Percentiles rank a stretch among this genome's conserved stretches.
These are phyloP conservation scores for Microdochium trichocladiopsis DNA, from an alignment of 2,329 filamentous ascomycete genomes.

Conservation along the genomic window DNA sequence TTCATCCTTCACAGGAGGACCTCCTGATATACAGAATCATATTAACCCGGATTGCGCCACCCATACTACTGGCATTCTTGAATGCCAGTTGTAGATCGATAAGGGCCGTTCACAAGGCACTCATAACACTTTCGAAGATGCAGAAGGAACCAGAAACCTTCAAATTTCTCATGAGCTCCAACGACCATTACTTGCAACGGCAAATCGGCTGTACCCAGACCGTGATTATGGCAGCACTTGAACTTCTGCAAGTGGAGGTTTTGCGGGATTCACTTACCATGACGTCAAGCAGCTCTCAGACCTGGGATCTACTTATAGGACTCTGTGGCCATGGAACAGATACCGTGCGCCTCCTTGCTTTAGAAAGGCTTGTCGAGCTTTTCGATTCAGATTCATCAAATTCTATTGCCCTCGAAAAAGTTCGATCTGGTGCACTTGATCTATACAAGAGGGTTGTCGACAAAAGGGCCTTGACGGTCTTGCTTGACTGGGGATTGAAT, in stretches of 20 bases:
- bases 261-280: no score
- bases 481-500: not conserved
- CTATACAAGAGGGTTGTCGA: not conserved
- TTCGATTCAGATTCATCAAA: no score
- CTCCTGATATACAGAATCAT: not conserved
- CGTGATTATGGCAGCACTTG: not conserved
- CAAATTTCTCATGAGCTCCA: not conserved
- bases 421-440: not conserved
- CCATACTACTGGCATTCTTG: not conserved
- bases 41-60: not conserved
- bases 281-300: no score
- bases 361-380: no score
- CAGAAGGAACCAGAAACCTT: not conserved
- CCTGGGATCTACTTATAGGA: no score
- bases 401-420: not conserved
- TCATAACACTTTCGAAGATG: not conserved
- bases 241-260: not conserved
- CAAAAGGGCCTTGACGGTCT: not conserved
- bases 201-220: not conserved
- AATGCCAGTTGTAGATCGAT: not conserved
- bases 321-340: no score
- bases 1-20: not conserved
- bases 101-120: not conserved
- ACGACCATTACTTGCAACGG: not conserved
- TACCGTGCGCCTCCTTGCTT: no score